These are phyloP conservation scores for Umbelopsis vinacea DNA, from an alignment of 192 early-diverging fungal species.

Conservation along the genomic window DNA sequence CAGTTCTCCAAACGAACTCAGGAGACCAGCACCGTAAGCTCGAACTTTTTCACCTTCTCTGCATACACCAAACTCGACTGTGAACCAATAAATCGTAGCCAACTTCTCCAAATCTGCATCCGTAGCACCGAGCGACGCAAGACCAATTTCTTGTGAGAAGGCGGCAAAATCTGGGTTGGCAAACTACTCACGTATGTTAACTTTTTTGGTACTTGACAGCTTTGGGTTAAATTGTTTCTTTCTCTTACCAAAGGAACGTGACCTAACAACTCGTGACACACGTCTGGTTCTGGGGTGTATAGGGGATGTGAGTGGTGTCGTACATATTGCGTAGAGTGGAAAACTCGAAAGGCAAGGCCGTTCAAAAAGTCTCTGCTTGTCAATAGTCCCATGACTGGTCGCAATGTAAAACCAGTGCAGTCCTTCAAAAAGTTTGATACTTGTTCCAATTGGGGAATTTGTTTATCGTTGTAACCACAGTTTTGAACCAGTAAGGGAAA, in stretches of 20 bases:
- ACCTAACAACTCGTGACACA: conserved; percentile 95
- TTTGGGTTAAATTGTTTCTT: neutral
- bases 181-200: conserved; percentile 49
- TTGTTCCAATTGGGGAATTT: conserved; percentile 89
- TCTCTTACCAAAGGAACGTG: conserved; percentile 68
- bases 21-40: conserved; percentile 91
- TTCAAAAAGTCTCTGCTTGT: conserved; percentile 95
- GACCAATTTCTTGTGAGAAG: conserved; percentile 92
- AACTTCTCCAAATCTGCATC: conserved; percentile 92
- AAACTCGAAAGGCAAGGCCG: conserved; percentile 95
- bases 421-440: conserved; percentile 92
- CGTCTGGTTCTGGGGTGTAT: conserved; percentile 94
- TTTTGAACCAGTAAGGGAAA: conserved; percentile 90
- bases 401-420: conserved; percentile 92
- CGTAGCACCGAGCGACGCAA: conserved; percentile 89
- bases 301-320: conserved; percentile 89
- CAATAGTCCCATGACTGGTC: conserved; percentile 93
- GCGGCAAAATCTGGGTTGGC: conserved; percentile 90
- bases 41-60: conserved; percentile 69
- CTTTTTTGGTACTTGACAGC: neutral
- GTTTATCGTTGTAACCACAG: conserved; percentile 83
- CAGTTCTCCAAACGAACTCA: conserved; percentile 95
- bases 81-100: conserved; percentile 92
- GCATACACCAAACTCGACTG: conserved; percentile 93
- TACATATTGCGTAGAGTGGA: conserved; percentile 98